phyloP scores from a whole-genome alignment of 2,329 filamentous ascomycete species.

The Gliomastix tumulicola region DNA sequence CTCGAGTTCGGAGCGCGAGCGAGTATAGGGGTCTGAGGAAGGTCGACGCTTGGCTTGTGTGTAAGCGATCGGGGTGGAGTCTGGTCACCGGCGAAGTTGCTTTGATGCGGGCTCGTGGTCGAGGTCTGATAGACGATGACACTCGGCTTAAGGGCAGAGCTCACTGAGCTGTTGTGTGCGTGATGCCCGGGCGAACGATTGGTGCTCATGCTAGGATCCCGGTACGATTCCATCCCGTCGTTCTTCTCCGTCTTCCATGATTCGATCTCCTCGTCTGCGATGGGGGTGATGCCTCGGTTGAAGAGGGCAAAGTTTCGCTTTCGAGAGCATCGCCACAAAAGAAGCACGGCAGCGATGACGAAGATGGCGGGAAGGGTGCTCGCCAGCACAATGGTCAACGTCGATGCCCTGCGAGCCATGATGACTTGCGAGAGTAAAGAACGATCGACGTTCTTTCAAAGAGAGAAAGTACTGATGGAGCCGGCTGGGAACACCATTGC shows the following conservation, averaged over 20 bases:
- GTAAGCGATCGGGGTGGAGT: constrained; percentile 12
- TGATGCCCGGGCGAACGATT: constrained; percentile 10
- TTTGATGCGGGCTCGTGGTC: constrained; percentile 3
- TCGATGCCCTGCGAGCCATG: not conserved
- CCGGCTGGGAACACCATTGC: too few relatives aligned
- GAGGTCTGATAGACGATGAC: constrained; percentile 44
- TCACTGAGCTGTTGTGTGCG: constrained; percentile 19
- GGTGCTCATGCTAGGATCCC: constrained; percentile 3
- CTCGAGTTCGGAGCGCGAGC: constrained; percentile 57
- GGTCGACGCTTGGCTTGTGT: constrained; percentile 34
- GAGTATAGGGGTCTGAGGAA: constrained; percentile 42
- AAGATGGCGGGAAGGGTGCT: constrained; percentile 39
- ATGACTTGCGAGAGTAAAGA: too few relatives aligned
- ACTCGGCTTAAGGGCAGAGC: constrained; percentile 38
- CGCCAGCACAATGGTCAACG: constrained; percentile 43
- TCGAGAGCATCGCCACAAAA: constrained; percentile 30
- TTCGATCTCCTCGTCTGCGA: constrained; percentile 59
- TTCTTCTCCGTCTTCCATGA: constrained; percentile 45
- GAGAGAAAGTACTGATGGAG: too few relatives aligned
- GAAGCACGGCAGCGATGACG: constrained; percentile 21
- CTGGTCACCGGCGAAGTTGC: constrained; percentile 18
- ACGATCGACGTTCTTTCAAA: too few relatives aligned
- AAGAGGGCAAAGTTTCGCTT: constrained; percentile 35
- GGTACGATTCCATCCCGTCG: constrained; percentile 9
- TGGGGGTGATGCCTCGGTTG: constrained; percentile 50